phyloP scores from a whole-genome alignment of 345 rosid genomes.

The Rhodomyrtus tomentosa region DNA sequence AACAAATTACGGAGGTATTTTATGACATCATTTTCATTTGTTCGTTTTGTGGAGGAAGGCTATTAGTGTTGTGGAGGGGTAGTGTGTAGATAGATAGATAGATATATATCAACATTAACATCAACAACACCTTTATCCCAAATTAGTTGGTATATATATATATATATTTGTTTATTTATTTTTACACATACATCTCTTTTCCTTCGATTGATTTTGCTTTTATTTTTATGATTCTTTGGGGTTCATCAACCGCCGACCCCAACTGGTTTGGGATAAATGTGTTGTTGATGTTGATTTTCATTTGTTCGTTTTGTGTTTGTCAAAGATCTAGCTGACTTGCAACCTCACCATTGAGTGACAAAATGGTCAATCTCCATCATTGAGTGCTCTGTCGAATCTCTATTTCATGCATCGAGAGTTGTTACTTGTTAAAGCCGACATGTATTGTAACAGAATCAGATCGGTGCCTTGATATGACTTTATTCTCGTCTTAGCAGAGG shows the following conservation, averaged over 20 bases:
- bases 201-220: too few relatives aligned
- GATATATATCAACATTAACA: too few relatives aligned
- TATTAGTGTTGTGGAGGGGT: too few relatives aligned
- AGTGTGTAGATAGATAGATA: too few relatives aligned
- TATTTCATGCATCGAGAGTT: neutral
- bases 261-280: too few relatives aligned
- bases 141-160: too few relatives aligned
- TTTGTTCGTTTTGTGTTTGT: neutral
- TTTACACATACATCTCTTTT: too few relatives aligned
- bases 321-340: neutral
- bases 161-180: too few relatives aligned
- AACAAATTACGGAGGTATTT: conserved; percentile 69
- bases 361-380: neutral
- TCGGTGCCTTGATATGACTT: neutral
- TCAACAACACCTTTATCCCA: too few relatives aligned
- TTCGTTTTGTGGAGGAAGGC: neutral
- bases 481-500: neutral
- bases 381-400: neutral
- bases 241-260: too few relatives aligned
- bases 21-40: neutral
- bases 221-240: too few relatives aligned
- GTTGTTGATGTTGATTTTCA: too few relatives aligned
- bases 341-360: neutral
- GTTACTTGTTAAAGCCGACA: neutral
- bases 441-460: neutral